Evolutionary conservation across 768 basidiomycete genomes (phyloP), one percentile per base, ranked within the genome.

Genomic region (Trametes villosa): DNA sequence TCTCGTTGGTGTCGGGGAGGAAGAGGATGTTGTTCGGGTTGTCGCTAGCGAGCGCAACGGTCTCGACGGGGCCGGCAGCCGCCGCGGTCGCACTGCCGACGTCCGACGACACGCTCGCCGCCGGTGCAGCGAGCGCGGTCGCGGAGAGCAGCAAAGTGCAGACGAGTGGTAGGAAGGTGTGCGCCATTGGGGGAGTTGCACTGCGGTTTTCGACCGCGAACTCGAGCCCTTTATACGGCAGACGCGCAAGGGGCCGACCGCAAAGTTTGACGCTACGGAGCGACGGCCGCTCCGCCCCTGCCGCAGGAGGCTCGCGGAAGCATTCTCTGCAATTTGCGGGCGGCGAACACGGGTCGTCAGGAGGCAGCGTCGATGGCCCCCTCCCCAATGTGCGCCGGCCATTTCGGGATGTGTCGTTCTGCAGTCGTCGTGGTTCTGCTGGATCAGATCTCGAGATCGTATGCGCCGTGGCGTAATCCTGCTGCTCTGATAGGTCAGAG

Each of bases 1-100:
- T 47, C 57, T 59, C 70, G 13, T 67, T 47, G 17, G 61, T 40
- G 51, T 51, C 63, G 9, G 65, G 65, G 1, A 52, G 53, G 59
- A 62, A 74, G 9, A 65, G 44, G 7, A 60, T 58, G 20, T 34
- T 38, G 59, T 74, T 75, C 8, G 73, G 68, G 47, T 74, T 58
- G 56, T 70, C 65, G 51, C 68, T 70, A 9, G 71, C 68, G 1
- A 68, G 66, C 2, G 64, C 31, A 18, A 68, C 68, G 8, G 70
- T 73, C 38, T 44, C 61, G 33, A 30, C 48, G 11, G 61, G 58
- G 24, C 48, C 38, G 45, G 33, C 24, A 1, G 30, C 31, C 2
- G 41, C 31, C 12, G 58, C 13, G 13, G 50, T 46, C n/a, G 34
- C 58, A 4, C 50, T 20, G 27, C 20, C 42, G 8, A 40, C 30